Evolutionary conservation across 176 grass and related monocot species (phyloP), one percentile per base, ranked within the genome.

Genomic region (Triticum timopheevii): DNA sequence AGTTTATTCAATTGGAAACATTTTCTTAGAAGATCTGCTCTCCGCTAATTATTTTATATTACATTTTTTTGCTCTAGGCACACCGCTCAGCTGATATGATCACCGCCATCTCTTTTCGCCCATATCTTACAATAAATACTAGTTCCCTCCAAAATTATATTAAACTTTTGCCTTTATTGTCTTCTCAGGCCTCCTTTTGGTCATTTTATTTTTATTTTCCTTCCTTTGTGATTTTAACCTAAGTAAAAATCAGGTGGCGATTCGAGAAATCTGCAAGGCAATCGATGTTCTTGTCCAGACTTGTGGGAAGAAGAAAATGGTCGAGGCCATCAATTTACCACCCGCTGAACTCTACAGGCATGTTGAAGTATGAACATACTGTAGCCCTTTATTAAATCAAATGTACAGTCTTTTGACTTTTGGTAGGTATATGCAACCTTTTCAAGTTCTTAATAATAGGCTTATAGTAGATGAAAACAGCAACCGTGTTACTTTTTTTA

Each of bases 291-390:
- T 98, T 74, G 92, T 94, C 67, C 86, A 94, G 79, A 93, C 82
- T 50, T 94, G 96, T 72, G 96, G 96, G 81, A 98, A 98, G 90
- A 89, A 86, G 35, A 98, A 98, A 94, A 93, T 98, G 92, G 42
- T 93, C 0, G 94, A 98, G 81, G 96, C 93, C 87, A 98, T 98
- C 13, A 75, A 64, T 76, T 87, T 96, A 79, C 96, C 93, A 49
- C 96, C 96, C 35, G 77, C 59, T 74, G 96, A 96, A 85, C 90
- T 98, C 61, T 94, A 98, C 93, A 98, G 88, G 88, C 96, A 94
- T 89, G 96, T 98, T 87, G 96, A 98, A 93, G 96, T 98, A 98
- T 33, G 93, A 38, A 84, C 67, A 70, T 44, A 80, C 80, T 40
- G 76, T 49, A 81, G 10, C 70, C 80, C 86, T 86, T 88, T 72